phyloP scores from a whole-genome alignment of 1,139 yeast genomes.

The Nakaseomyces uthaithaninus region DNA sequence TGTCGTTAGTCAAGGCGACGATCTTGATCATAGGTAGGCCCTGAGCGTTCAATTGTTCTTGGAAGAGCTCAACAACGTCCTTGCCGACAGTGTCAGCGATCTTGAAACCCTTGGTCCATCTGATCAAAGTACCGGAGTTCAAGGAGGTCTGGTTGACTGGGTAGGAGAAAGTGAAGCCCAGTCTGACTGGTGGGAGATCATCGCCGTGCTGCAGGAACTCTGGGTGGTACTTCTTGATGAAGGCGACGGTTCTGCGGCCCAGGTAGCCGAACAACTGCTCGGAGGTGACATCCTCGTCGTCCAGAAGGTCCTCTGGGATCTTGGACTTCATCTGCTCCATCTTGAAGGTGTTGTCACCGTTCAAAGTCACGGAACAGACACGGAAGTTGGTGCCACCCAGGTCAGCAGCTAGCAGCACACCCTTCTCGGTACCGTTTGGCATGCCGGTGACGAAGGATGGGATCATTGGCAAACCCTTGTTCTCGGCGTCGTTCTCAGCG shows the following conservation, averaged over 20 bases:
- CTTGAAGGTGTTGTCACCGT: slow-evolving; percentile 73
- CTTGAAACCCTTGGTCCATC: slow-evolving; percentile 95
- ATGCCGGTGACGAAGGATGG: slow-evolving; percentile 75
- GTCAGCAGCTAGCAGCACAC: slow-evolving; percentile 72
- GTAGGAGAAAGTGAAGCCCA: slow-evolving; percentile 91
- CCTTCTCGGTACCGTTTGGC: slow-evolving; percentile 77
- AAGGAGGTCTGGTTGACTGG: slow-evolving; percentile 83
- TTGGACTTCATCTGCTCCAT: slow-evolving; percentile 65
- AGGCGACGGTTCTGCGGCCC: slow-evolving; percentile 58
- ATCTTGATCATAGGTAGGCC: slow-evolving; percentile 47
- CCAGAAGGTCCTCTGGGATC: slow-evolving; percentile 66
- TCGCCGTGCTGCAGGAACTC: slow-evolving; percentile 26
- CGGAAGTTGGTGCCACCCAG: slow-evolving; percentile 85
- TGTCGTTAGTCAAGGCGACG: slow-evolving; percentile 88
- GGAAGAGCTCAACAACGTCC: slow-evolving; percentile 71
- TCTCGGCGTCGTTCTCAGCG: slow-evolving; percentile 28
- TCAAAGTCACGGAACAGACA: slow-evolving; percentile 72
- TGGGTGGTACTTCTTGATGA: slow-evolving; percentile 55
- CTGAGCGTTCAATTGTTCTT: slow-evolving; percentile 52
- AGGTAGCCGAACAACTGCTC: slow-evolving; percentile 60
- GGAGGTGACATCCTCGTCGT: slow-evolving; percentile 36
- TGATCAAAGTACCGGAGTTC: slow-evolving; percentile 65
- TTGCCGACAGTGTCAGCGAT: slow-evolving; percentile 76
- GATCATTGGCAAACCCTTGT: slow-evolving; percentile 66
- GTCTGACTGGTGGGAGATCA: slow-evolving; percentile 39